phyloP scores from a whole-genome alignment of 192 early-diverging fungal genomes.

The Backusella tarrabulga region DNA sequence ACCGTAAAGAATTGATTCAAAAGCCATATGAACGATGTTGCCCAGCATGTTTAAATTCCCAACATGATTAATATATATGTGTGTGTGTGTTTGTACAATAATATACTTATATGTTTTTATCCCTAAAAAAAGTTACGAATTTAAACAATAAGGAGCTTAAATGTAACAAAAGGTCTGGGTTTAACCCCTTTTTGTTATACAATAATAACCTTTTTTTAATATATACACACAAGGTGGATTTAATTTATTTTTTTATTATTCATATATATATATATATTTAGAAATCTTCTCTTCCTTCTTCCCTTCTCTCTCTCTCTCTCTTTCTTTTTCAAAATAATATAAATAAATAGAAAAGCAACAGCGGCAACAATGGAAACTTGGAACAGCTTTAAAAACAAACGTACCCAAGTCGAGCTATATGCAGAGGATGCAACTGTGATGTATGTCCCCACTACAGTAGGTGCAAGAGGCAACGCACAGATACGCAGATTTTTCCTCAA shows the following conservation, averaged over 20 bases:
- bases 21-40: conserved; percentile 1
- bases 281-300: neutral
- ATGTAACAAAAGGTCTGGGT: neutral
- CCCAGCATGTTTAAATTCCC: neutral
- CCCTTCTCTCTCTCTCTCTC: neutral
- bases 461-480: conserved; percentile 22
- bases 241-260: conserved; percentile 1
- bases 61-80: neutral
- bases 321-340: neutral
- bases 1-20: neutral
- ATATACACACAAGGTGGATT: neutral
- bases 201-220: neutral
- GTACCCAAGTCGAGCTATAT: conserved; percentile 14
- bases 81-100: neutral
- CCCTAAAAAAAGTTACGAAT: neutral
- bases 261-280: neutral
- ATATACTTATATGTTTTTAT: neutral
- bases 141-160: neutral
- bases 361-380: conserved; percentile 5
- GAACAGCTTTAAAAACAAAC: conserved; percentile 22
- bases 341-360: too few species aligned
- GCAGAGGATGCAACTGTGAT: conserved; percentile 37
- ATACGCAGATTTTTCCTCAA: conserved; percentile 36
- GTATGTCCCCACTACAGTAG: conserved; percentile 44
- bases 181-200: neutral